These are phyloP conservation scores for Xylaria grammica DNA, from an alignment of 495 filamentous ascomycete genomes.

Conservation along the genomic window DNA sequence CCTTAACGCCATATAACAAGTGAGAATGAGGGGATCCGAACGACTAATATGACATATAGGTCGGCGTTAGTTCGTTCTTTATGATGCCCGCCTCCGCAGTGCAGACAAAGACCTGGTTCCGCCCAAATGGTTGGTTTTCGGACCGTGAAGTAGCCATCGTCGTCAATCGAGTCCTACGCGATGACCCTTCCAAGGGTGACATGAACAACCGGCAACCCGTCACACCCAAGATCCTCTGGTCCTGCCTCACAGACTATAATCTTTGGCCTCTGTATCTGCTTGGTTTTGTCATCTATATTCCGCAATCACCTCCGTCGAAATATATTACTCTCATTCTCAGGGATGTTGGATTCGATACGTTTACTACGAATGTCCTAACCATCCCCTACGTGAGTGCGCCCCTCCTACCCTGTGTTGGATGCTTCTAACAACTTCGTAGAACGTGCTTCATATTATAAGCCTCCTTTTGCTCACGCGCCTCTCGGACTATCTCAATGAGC, in stretches of 20 bases:
- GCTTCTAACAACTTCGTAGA: conserved; percentile 33
- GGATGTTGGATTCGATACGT: conserved; percentile 66
- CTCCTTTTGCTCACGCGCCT: conserved; percentile 60
- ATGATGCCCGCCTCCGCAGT: conserved; percentile 61
- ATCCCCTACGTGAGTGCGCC: conserved; percentile 55
- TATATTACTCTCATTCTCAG: conserved; percentile 71
- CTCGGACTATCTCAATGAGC: conserved; percentile 63
- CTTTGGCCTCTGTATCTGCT: conserved; percentile 76
- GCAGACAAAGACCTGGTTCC: conserved; percentile 56
- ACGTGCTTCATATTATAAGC: conserved; percentile 52
- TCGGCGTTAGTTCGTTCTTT: conserved; percentile 59
- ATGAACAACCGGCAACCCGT: conserved; percentile 68
- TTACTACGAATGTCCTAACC: conserved; percentile 71
- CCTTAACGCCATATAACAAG: not conserved
- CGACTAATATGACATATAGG: conserved; percentile 1
- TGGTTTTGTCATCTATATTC: conserved; percentile 65
- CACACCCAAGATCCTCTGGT: conserved; percentile 61
- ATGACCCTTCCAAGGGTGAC: conserved; percentile 62
- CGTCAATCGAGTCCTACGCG: conserved; percentile 54
- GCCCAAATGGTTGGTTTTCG: conserved; percentile 57
- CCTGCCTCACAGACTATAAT: conserved; percentile 69
- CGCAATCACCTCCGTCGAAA: conserved; percentile 55
- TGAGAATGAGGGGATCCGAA: not conserved
- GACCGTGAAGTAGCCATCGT: conserved; percentile 59
- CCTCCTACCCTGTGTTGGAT: not conserved